A percentile compares a stretch with the other conserved stretches of the same genome.
Evolutionary conservation across 140 eudicot species (phyloP).

Genomic region (Anethum foeniculum): DNA sequence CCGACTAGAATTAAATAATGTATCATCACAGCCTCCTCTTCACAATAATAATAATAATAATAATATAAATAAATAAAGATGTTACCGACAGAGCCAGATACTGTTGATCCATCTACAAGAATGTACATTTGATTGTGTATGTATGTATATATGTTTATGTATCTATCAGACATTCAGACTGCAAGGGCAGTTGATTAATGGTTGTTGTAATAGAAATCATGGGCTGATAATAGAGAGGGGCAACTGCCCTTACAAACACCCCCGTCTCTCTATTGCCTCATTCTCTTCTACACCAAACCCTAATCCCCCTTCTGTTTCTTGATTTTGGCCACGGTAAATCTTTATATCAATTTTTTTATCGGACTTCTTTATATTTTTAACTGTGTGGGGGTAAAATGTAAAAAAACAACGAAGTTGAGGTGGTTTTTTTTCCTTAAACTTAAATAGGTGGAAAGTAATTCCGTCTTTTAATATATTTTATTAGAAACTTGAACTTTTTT

Average conservation of each 20-base stretch:
- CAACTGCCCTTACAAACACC: slow-evolving; percentile 5
- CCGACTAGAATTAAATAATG: neutral
- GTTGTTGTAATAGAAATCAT: neutral
- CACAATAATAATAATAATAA: neutral
- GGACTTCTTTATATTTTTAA: too few relatives aligned
- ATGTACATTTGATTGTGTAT: neutral
- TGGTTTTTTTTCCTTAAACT: too few relatives aligned
- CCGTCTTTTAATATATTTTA: too few relatives aligned
- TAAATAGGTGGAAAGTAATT: too few relatives aligned
- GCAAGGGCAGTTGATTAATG: neutral
- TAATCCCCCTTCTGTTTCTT: neutral
- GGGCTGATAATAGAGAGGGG: neutral
- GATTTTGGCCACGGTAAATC: too few relatives aligned
- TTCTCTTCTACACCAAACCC: neutral
- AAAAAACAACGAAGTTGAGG: too few relatives aligned
- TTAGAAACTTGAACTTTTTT: too few relatives aligned
- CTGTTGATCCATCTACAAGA: neutral
- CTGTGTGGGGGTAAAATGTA: too few relatives aligned
- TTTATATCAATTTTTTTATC: too few relatives aligned
- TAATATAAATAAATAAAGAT: neutral
- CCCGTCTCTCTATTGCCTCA: neutral
- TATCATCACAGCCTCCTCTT: slow-evolving; percentile 9
- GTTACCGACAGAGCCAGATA: neutral
- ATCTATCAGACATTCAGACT: neutral
- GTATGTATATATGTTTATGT: neutral